These are phyloP conservation scores for Camellia sinensis DNA, from an alignment of 148 eudicot species.

Conservation along the genomic window DNA sequence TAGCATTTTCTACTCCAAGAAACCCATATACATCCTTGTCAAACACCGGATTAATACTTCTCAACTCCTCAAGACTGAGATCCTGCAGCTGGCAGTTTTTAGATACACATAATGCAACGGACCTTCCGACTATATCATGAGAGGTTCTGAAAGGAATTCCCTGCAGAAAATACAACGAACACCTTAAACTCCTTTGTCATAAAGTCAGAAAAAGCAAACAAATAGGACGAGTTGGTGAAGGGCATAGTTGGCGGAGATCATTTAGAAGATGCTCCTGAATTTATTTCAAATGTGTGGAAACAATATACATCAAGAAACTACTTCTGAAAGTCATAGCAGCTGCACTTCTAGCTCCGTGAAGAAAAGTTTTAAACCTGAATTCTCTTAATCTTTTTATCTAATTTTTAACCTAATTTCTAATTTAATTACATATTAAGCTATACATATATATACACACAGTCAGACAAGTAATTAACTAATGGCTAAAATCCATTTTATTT, in stretches of 20 bases:
- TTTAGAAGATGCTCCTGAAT: background rate
- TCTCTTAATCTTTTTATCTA: no score
- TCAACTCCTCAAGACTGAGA: conserved; percentile 65
- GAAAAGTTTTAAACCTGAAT: no score
- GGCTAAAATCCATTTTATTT: no score
- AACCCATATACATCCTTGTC: conserved; percentile 72
- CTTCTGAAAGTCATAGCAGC: no score
- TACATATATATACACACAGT: no score
- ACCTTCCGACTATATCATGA: conserved; percentile 89
- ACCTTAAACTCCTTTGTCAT: background rate
- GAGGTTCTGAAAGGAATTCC: conserved; percentile 96
- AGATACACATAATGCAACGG: conserved; percentile 75
- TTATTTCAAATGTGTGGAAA: background rate
- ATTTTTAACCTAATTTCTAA: no score
- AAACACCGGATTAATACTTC: conserved; percentile 52
- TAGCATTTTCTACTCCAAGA: conserved; percentile 83
- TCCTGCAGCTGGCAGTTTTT: conserved; percentile 69
- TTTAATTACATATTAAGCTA: no score
- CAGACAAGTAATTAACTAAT: no score
- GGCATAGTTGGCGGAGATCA: background rate
- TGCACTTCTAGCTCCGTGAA: no score
- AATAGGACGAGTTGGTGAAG: background rate
- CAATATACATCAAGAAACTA: background rate
- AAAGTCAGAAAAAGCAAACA: background rate
- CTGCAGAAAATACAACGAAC: conserved; percentile 32